A percentile compares a stretch with the other conserved stretches of the same genome.
phyloP scores from a whole-genome alignment of 2,329 filamentous ascomycete species.

The Botrytis byssoidea region DNA sequence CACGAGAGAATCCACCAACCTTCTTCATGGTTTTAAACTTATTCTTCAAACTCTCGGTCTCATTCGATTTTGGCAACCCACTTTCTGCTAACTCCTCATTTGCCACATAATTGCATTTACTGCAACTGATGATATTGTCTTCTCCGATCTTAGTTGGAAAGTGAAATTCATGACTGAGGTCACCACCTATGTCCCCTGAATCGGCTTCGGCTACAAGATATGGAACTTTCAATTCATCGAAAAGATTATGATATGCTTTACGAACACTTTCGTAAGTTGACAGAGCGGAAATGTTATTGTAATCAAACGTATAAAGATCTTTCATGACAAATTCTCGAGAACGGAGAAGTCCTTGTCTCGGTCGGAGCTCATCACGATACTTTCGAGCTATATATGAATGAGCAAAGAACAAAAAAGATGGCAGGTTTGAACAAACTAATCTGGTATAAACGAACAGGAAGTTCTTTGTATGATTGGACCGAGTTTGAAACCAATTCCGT shows the following conservation, averaged over 20 bases:
- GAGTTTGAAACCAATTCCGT: constrained; percentile 73
- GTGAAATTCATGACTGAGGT: constrained; percentile 92
- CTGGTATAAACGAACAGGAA: constrained; percentile 87
- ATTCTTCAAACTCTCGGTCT: background rate
- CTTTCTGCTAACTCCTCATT: constrained; percentile 79
- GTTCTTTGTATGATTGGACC: constrained; percentile 77
- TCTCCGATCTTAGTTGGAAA: constrained; percentile 78
- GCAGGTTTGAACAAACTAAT: constrained; percentile 59
- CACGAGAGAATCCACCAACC: constrained; percentile 58
- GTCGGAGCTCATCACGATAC: constrained; percentile 88
- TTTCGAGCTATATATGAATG: constrained; percentile 64
- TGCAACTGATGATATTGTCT: constrained; percentile 78
- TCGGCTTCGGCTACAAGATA: constrained; percentile 85
- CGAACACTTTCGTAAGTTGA: constrained; percentile 76
- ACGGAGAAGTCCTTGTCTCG: constrained; percentile 81
- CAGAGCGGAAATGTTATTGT: constrained; percentile 64
- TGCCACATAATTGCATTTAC: constrained; percentile 69
- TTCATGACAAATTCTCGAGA: constrained; percentile 97
- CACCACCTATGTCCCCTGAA: constrained; percentile 94
- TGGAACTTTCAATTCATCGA: constrained; percentile 78
- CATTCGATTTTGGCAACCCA: background rate
- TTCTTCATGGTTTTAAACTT: constrained; percentile 46
- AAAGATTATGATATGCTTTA: constrained; percentile 70
- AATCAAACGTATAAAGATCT: constrained; percentile 94
- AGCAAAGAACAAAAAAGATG: background rate